Evolutionary conservation across 2,329 filamentous ascomycete species (phyloP), one percentile per base, ranked within the genome.

Genomic region (Penicillium decumbens): DNA sequence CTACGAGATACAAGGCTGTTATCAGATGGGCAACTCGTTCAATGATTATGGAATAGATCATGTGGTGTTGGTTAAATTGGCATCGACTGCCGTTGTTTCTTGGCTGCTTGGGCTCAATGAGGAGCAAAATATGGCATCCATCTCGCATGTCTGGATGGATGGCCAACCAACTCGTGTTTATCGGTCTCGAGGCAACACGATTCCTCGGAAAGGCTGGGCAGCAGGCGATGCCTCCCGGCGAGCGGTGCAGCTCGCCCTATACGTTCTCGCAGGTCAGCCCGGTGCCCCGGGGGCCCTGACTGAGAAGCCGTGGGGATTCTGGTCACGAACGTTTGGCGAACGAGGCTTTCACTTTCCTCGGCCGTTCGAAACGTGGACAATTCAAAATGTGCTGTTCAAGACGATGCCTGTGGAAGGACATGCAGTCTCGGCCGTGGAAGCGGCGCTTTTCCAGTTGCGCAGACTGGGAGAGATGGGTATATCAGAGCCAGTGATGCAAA

Each of bases 181-280:
- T 41, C 62, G 71, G 1, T 60, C 64, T 29, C 57, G 57, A 0
- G 51, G 59, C 4, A 74, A 73, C 45, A 62, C 71, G 0, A 62
- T 62, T 1, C 64, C 71, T 1, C 61, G 72, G 0, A 75, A 75
- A 53, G 72, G 72, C 0, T 75, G 72, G 73, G 71, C 72, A 1
- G 71, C 63, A 0, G 72, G 69, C 1, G 69, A 73, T 55, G 71
- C 72, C 1, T 67, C 67, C 29, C 70, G 68, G 56, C 62, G 69
- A 25, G 72, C 71, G 6, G 67, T 74, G 4, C 68, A 73, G 23
- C 54, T 74, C 10, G 64, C 64, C 1, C 49, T 68, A 2, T 51
- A 73, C 0, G 60, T 61, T 0, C 47, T 46, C 13, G 43, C 54
- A 4, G 60, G 65, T 5, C 65, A 72, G 47, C 49, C 49, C 1